Evolutionary conservation across 371 early-diverging fungal species (phyloP).

Genomic region (Mortierella sp.): DNA sequence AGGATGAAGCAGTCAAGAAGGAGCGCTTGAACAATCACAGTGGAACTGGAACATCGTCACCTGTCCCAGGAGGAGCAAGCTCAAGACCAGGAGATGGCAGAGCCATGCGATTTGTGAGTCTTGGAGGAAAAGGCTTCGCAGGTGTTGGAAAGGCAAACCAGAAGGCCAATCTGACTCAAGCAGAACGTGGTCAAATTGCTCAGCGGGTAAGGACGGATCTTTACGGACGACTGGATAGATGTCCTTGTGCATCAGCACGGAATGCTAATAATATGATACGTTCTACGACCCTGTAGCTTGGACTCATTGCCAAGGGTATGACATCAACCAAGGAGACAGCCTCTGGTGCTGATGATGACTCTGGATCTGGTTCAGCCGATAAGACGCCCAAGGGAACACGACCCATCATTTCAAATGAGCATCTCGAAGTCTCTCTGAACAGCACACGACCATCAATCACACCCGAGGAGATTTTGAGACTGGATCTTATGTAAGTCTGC

Average conservation of each 20-base stretch:
- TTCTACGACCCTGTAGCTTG: no score
- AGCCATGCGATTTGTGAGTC: slow-evolving; percentile 45
- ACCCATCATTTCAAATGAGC: slow-evolving; percentile 57
- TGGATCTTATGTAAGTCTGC: slow-evolving; percentile 64
- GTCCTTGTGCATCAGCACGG: slow-evolving; percentile 2
- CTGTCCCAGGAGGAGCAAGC: slow-evolving; percentile 18
- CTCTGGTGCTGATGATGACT: slow-evolving; percentile 7
- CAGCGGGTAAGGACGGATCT: slow-evolving; percentile 57
- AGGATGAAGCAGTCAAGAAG: slow-evolving; percentile 57
- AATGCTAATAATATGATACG: no score
- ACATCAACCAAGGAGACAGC: slow-evolving; percentile 24
- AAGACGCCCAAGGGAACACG: slow-evolving; percentile 35
- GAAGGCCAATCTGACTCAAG: slow-evolving; percentile 63
- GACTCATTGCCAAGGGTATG: slow-evolving; percentile 64
- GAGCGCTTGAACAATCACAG: slow-evolving; percentile 27
- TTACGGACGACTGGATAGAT: not conserved
- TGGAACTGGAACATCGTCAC: slow-evolving; percentile 34
- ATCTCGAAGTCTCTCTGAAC: slow-evolving; percentile 70
- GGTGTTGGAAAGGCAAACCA: slow-evolving; percentile 28
- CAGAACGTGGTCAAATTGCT: slow-evolving; percentile 70
- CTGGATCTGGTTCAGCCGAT: slow-evolving; percentile 3
- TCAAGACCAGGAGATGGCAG: slow-evolving; percentile 30
- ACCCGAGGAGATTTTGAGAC: slow-evolving; percentile 64
- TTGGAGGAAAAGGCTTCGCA: slow-evolving; percentile 39
- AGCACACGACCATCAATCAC: slow-evolving; percentile 75